phyloP scores from a whole-genome alignment of 1,139 yeast species.

The Pichia sp. region DNA sequence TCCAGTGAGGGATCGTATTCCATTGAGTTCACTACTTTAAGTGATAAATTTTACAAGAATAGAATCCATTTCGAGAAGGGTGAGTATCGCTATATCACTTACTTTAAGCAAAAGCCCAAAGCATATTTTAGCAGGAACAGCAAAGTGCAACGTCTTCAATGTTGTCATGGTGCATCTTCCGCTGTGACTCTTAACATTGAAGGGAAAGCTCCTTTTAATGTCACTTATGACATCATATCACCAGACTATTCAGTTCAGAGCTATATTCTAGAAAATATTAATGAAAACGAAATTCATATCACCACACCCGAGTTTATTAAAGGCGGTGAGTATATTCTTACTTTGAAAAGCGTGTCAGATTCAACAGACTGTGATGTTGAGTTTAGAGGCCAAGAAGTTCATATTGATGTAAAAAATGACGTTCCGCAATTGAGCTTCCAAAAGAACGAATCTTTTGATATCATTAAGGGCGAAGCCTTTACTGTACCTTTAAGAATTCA shows the following conservation, averaged over 20 bases:
- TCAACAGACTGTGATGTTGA: conserved; percentile 70
- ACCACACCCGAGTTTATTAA: conserved; percentile 49
- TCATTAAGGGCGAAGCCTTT: conserved; percentile 60
- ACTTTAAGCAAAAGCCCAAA: conserved; percentile 48
- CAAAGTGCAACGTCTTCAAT: conserved; percentile 23
- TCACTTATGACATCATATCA: conserved; percentile 64
- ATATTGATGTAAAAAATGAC: conserved; percentile 61
- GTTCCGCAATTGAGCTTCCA: conserved; percentile 43
- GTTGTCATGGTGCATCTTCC: conserved; percentile 43
- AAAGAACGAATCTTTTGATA: conserved; percentile 34
- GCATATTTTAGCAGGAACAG: conserved; percentile 33
- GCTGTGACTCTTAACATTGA: conserved; percentile 53
- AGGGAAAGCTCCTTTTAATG: conserved; percentile 76
- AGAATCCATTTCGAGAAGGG: conserved; percentile 36
- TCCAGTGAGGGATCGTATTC: conserved; percentile 75
- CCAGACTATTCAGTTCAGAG: conserved; percentile 44
- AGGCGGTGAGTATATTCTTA: conserved; percentile 70
- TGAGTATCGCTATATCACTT: conserved; percentile 46
- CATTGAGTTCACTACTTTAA: conserved; percentile 58
- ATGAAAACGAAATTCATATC: conserved; percentile 39
- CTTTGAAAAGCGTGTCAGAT: conserved; percentile 65
- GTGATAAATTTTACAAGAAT: conserved; percentile 50
- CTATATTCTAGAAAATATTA: conserved; percentile 42
- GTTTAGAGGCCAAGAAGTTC: conserved; percentile 55
- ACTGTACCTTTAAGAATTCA: conserved; percentile 52